Evolutionary conservation across 495 filamentous ascomycete species (phyloP).

Genomic region (Aspergillus biplanus): DNA sequence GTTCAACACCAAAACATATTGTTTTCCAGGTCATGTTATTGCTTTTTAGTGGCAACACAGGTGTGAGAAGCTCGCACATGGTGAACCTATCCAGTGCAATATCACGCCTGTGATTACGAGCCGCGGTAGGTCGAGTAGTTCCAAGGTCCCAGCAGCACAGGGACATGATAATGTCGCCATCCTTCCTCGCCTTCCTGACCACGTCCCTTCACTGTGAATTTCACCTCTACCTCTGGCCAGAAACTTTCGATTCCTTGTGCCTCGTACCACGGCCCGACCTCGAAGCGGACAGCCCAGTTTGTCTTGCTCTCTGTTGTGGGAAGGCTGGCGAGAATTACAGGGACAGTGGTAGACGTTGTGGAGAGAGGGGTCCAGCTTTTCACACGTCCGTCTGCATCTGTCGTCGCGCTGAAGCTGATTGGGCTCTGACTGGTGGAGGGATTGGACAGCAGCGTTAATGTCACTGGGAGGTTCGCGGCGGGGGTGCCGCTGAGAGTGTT

Average conservation of each 20-base stretch:
- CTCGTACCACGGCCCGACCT: conserved; percentile 79
- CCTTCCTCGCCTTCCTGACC: conserved; percentile 59
- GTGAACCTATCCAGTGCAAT: not conserved
- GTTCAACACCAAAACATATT: no score
- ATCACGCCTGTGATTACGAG: conserved; percentile 33
- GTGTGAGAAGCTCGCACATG: no score
- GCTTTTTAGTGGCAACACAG: no score
- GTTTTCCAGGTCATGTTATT: no score
- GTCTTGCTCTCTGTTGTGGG: conserved; percentile 47
- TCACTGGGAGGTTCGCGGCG: conserved; percentile 58
- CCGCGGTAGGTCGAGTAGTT: conserved; percentile 95
- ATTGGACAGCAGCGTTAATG: conserved; percentile 53
- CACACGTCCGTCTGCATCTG: conserved; percentile 87
- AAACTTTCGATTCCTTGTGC: conserved; percentile 72
- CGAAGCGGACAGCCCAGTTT: conserved; percentile 77
- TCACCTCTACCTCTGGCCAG: conserved; percentile 86
- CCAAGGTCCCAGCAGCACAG: conserved; percentile 84
- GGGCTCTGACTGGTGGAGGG: conserved; percentile 33
- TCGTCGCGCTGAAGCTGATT: conserved; percentile 64
- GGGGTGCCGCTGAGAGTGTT: conserved; percentile 69
- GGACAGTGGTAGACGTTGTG: conserved; percentile 50
- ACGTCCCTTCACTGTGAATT: conserved; percentile 70
- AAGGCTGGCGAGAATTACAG: conserved; percentile 51
- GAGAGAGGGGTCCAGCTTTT: conserved; percentile 66
- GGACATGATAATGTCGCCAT: conserved; percentile 88